Base-by-base conservation (phyloP, 495 filamentous ascomycete genomes). In the Penicillium lividum region DNA sequence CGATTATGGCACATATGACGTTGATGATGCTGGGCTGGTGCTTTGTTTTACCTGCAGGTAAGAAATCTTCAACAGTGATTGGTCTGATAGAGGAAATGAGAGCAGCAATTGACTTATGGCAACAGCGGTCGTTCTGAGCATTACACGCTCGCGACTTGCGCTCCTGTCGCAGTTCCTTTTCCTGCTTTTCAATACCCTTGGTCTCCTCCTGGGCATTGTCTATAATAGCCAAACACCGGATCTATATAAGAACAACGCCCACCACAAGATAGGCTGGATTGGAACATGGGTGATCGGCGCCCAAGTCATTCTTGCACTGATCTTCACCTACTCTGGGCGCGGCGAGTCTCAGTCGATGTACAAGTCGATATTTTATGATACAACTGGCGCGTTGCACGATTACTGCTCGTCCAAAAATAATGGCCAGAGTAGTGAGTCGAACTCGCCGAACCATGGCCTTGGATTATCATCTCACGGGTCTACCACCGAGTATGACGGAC, bases 261-360 rank as follows among this genome's bases (percentile, higher is more conserved):
- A 98, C 70, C 87, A 91, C 73, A 92, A 88, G 72, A 80, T 93
- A 49, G 94, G 94, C 33, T 97, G 94, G 94, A 77, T 90, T 42
- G 80, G 88, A 34, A 92, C 89, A 10, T 89, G 83, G 77, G 77
- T 92, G 11, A 77, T 89, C 10, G 73, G 78, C 42, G 83, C 78
- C 30, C 93, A 96, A 73, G 81, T 86, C 9, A 56, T 87, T 13
- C 76, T 95, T 66, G 82, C 85, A 22, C 68, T 95, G 50, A 71
- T 93, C 48, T 82, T 83, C 43, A 60, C 72, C 36, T 81, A 80
- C 50, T 71, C 75, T 7, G 73, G 76, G 18, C 71, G 76, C 50
- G 70, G 71, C 36, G 59, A 73, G 52, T 66, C 66, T 1, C 60
- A 66, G 22, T 64, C 65, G 1, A 51, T 60, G 5, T 5, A 33